These are phyloP conservation scores for Clarireedia sp. DNA, from an alignment of 2,329 filamentous ascomycete genomes.

Conservation along the genomic window DNA sequence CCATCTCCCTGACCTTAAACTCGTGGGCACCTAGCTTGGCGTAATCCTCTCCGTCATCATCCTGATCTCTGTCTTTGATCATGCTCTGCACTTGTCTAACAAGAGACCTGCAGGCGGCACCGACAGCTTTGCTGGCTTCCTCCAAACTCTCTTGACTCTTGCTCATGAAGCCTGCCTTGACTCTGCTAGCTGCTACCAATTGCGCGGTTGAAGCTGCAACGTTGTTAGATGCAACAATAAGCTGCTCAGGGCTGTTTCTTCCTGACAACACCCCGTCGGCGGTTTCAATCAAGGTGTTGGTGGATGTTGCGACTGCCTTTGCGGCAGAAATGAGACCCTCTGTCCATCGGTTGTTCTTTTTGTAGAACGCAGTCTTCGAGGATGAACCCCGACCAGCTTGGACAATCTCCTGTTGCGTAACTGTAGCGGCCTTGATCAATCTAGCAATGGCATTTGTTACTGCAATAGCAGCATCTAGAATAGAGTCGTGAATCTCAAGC, in stretches of 20 bases:
- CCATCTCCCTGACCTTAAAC: conserved; percentile 98
- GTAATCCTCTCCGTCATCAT: conserved; percentile 83
- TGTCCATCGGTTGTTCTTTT: conserved; percentile 99
- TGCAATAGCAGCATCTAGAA: conserved; percentile 84
- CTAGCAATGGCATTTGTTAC: conserved; percentile 91
- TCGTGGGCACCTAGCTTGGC: conserved; percentile 81
- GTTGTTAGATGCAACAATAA: conserved; percentile 96
- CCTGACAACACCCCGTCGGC: conserved; percentile 90
- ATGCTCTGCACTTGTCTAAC: conserved; percentile 92
- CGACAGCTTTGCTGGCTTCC: conserved; percentile 86
- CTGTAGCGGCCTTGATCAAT: conserved; percentile 89
- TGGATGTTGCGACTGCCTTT: conserved; percentile 89
- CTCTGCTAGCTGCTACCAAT: conserved; percentile 86
- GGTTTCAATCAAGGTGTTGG: conserved; percentile 95
- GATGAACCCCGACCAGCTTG: conserved; percentile 82
- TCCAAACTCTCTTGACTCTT: conserved; percentile 92
- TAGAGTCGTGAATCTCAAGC: conserved; percentile 89
- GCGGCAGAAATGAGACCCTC: conserved; percentile 95
- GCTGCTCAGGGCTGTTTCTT: conserved; percentile 88
- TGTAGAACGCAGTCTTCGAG: conserved; percentile 92
- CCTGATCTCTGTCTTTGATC: conserved; percentile 77
- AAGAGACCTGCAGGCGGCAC: conserved; percentile 74
- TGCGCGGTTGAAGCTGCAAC: conserved; percentile 94
- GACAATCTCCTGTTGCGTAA: conserved; percentile 93
- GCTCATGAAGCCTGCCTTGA: conserved; percentile 97